phyloP scores from a whole-genome alignment of 1,139 yeast genomes.

The Lizanozyma gosingica region DNA sequence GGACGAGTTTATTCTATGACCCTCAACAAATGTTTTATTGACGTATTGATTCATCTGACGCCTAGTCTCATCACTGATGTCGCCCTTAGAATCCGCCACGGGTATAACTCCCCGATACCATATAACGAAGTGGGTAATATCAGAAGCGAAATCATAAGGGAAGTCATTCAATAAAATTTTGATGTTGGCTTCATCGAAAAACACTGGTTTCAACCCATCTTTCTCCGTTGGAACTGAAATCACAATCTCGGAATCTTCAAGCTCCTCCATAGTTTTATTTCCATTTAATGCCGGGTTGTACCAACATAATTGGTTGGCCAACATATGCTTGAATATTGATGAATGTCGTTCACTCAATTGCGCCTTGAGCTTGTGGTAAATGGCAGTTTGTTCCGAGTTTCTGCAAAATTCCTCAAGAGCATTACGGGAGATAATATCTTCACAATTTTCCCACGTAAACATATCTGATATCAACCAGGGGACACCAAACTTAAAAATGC shows the following conservation, averaged over 20 bases:
- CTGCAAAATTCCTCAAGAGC: slow-evolving; percentile 34
- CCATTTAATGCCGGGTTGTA: background rate
- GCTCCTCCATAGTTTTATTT: slow-evolving; percentile 7
- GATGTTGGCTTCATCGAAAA: background rate
- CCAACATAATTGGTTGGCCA: slow-evolving; percentile 31
- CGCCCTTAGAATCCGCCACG: slow-evolving; percentile 21
- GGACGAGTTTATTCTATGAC: slow-evolving; percentile 24
- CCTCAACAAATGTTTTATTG: slow-evolving; percentile 34
- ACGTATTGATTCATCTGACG: slow-evolving; percentile 30
- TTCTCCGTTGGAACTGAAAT: slow-evolving; percentile 14
- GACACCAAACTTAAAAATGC: too few species aligned
- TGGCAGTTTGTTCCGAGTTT: slow-evolving; percentile 21
- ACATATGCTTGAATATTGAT: slow-evolving; percentile 28
- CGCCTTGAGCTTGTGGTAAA: slow-evolving; percentile 27
- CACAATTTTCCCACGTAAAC: slow-evolving; percentile 26
- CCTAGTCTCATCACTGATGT: slow-evolving; percentile 31
- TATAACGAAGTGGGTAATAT: slow-evolving; percentile 25
- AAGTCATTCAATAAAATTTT: slow-evolving; percentile 23
- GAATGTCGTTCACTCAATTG: slow-evolving; percentile 17
- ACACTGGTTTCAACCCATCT: slow-evolving; percentile 14
- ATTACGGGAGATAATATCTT: slow-evolving; percentile 22
- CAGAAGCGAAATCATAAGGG: slow-evolving; percentile 27
- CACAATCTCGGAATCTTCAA: slow-evolving; percentile 16
- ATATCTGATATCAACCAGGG: too few species aligned
- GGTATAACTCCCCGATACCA: slow-evolving; percentile 15